A percentile compares a stretch with the other conserved stretches of the same genome.
phyloP scores from a whole-genome alignment of 805 yeast species.

The Suhomyces vadensis region DNA sequence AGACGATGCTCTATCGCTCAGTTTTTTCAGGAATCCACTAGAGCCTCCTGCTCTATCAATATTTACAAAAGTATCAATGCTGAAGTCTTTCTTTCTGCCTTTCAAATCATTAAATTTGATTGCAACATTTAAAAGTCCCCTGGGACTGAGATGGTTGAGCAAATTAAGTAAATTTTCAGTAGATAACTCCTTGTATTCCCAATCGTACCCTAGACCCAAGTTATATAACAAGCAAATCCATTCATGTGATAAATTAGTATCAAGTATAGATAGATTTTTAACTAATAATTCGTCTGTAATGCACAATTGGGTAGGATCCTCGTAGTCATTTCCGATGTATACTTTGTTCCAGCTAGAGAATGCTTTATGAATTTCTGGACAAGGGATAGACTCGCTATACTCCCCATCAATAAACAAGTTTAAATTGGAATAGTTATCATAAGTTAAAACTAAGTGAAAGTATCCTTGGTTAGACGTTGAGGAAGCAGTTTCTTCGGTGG shows the following conservation, averaged over 20 bases:
- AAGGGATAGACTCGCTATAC: constrained; percentile 44
- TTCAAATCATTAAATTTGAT: constrained; percentile 33
- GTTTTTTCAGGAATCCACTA: neutral
- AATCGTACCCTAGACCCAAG: constrained; percentile 49
- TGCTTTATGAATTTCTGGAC: constrained; percentile 31
- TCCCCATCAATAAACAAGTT: constrained; percentile 53
- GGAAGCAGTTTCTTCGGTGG: constrained; percentile 11
- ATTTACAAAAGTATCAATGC: neutral
- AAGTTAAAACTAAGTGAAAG: constrained; percentile 38
- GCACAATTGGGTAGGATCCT: constrained; percentile 7
- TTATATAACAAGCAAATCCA: constrained; percentile 53
- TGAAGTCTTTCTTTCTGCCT: constrained; percentile 5
- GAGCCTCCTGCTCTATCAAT: neutral
- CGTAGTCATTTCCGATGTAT: constrained; percentile 29
- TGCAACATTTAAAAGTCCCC: constrained; percentile 36
- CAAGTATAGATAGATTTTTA: constrained; percentile 42
- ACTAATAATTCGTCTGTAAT: constrained; percentile 30
- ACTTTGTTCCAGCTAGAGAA: constrained; percentile 37
- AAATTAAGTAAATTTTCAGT: constrained; percentile 40
- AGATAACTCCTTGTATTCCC: constrained; percentile 43
- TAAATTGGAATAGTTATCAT: constrained; percentile 37
- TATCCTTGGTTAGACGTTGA: constrained; percentile 18
- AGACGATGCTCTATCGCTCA: neutral
- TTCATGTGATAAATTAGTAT: constrained; percentile 39
- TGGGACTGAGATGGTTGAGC: constrained; percentile 40